phyloP scores from a whole-genome alignment of 345 rosid species.

The Sisymbrium altissimum region DNA sequence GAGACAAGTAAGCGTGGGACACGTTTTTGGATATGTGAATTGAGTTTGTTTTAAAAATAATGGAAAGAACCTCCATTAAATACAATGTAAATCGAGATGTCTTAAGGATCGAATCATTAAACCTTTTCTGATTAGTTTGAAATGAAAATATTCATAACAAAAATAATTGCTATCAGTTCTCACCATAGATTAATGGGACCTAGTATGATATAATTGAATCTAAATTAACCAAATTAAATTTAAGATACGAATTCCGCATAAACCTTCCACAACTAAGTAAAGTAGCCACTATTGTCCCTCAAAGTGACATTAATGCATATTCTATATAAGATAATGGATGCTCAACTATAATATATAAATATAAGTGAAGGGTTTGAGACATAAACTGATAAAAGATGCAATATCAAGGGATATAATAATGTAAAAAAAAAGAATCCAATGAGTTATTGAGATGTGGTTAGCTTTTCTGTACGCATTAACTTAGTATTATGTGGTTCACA shows the following conservation, averaged over 20 bases:
- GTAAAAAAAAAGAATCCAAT: background rate
- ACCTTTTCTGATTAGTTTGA: background rate
- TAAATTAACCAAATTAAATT: background rate
- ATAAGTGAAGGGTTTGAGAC: conserved; percentile 23
- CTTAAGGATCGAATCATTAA: conserved; percentile 23
- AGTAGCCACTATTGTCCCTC: conserved; percentile 33
- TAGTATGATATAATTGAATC: conserved; percentile 10
- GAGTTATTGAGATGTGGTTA: conserved; percentile 16
- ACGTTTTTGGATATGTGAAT: background rate
- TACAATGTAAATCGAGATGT: background rate
- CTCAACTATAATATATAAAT: conserved; percentile 19
- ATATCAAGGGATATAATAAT: conserved; percentile 1
- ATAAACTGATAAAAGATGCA: conserved; percentile 15
- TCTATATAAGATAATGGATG: conserved; percentile 30
- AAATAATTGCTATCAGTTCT: background rate
- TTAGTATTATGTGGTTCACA: conserved; percentile 24
- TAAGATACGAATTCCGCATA: conserved; percentile 20
- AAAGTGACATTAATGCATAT: conserved; percentile 26
- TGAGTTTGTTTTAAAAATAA: background rate
- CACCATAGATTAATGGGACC: background rate
- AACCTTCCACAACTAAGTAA: conserved; percentile 36
- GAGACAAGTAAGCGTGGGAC: conserved; percentile 1
- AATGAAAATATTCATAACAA: background rate
- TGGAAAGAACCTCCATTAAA: background rate
- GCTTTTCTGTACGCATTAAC: conserved; percentile 9